Evolutionary conservation across 116 monocot genomes (phyloP).

Genomic region (Dioscorea cayenensis): DNA sequence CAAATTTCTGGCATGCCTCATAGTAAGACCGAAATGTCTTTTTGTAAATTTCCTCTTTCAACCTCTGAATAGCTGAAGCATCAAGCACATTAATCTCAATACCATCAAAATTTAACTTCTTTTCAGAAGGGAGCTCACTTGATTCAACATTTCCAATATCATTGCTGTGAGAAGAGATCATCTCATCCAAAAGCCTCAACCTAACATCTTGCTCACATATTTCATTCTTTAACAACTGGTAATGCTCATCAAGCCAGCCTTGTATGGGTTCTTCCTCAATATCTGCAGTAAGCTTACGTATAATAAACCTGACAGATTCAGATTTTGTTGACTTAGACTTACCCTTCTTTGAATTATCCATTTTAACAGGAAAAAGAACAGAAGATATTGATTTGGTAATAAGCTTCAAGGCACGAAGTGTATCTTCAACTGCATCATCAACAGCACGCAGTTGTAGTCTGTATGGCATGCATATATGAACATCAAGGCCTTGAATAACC

Average conservation of each 20-base stretch:
- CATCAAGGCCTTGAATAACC: slow-evolving; percentile 91
- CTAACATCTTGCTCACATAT: slow-evolving; percentile 72
- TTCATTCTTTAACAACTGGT: slow-evolving; percentile 78
- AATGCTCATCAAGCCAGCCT: slow-evolving; percentile 99
- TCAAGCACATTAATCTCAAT: slow-evolving; percentile 53
- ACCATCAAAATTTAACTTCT: slow-evolving; percentile 46
- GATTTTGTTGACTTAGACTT: slow-evolving; percentile 46
- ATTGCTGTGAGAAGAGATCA: slow-evolving; percentile 19
- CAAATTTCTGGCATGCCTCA: slow-evolving; percentile 65
- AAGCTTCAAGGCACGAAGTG: slow-evolving; percentile 77
- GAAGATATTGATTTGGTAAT: slow-evolving; percentile 51
- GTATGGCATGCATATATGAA: slow-evolving; percentile 90
- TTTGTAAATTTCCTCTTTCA: slow-evolving; percentile 80
- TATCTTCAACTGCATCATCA: slow-evolving; percentile 97
- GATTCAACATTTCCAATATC: slow-evolving; percentile 32
- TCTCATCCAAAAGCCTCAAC: slow-evolving; percentile 78
- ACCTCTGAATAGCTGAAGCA: slow-evolving; percentile 30
- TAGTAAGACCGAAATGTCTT: slow-evolving; percentile 83
- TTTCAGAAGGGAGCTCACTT: slow-evolving; percentile 28
- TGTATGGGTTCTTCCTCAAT: slow-evolving; percentile 99
- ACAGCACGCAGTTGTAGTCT: slow-evolving; percentile 93
- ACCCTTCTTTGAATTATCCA: slow-evolving; percentile 41
- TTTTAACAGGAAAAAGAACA: slow-evolving; percentile 43
- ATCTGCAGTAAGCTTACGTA: slow-evolving; percentile 74
- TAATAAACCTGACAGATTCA: slow-evolving; percentile 69